A percentile compares a stretch with the other conserved stretches of the same genome.
These are phyloP conservation scores for Cyathus striatus DNA, from an alignment of 768 basidiomycete genomes.

Conservation along the genomic window DNA sequence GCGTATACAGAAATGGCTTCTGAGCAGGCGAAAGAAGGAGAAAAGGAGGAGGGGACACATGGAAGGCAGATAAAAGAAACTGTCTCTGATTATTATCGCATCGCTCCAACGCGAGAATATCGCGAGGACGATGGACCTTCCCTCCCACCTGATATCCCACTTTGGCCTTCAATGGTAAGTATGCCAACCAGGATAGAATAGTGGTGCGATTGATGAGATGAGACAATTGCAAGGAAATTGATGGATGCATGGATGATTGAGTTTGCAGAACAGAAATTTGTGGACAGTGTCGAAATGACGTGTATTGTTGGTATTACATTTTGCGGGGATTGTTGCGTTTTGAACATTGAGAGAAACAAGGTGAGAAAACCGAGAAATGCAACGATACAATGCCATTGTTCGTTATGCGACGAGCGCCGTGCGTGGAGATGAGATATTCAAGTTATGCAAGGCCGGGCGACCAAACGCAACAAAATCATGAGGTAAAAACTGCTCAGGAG, in stretches of 20 bases:
- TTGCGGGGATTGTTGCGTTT: constrained; percentile 57
- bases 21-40: constrained; percentile 23
- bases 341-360: constrained; percentile 40
- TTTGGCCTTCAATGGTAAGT: constrained; percentile 38
- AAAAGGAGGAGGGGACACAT: constrained; percentile 20
- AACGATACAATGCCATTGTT: constrained; percentile 22
- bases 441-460: constrained; percentile 71
- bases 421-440: constrained; percentile 67
- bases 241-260: constrained; percentile 64
- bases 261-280: constrained; percentile 56
- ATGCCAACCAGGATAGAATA: constrained; percentile 44
- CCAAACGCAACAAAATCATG: constrained; percentile 80
- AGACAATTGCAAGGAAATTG: constrained; percentile 65
- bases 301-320: constrained; percentile 76
- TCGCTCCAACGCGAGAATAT: constrained; percentile 15
- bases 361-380: constrained; percentile 31
- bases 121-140: constrained; percentile 14
- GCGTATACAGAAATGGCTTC: constrained; percentile 17
- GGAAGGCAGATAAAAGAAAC: constrained; percentile 26
- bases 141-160: constrained; percentile 21
- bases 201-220: constrained; percentile 36
- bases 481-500: constrained; percentile 73
- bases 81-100: constrained; percentile 24
- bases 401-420: constrained; percentile 56
- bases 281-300: constrained; percentile 56